Conservation (phyloP, 495 filamentous ascomycete species). For the Aspergillus affinis region DNA sequence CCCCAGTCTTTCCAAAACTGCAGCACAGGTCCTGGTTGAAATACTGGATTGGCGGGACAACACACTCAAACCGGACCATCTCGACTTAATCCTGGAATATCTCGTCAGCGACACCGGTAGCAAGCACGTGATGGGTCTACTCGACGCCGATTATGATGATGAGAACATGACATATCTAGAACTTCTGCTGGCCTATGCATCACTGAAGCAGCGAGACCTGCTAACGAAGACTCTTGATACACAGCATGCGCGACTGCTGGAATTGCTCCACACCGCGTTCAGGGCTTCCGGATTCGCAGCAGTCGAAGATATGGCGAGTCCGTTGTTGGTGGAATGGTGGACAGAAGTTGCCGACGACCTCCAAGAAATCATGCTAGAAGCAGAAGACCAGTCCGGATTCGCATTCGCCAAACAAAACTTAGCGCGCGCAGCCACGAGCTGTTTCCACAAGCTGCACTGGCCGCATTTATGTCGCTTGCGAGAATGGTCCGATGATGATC, state of each 20-base stretch:
- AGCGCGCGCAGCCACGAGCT: slow-evolving; percentile 36
- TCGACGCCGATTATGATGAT: slow-evolving; percentile 60
- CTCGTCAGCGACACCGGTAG: slow-evolving; percentile 37
- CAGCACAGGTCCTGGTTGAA: slow-evolving; percentile 36
- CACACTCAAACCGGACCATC: slow-evolving; percentile 22
- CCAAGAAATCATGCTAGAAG: slow-evolving; percentile 30
- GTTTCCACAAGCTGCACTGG: slow-evolving; percentile 43
- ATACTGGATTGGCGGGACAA: slow-evolving; percentile 27
- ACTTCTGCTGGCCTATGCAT: slow-evolving; percentile 66
- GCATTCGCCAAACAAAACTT: slow-evolving; percentile 35
- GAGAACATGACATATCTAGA: slow-evolving; percentile 68
- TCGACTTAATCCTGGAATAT: slow-evolving; percentile 29
- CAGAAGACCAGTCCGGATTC: slow-evolving; percentile 24
- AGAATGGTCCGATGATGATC: slow-evolving; percentile 71
- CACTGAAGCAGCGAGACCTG: slow-evolving; percentile 31
- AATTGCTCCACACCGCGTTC: slow-evolving; percentile 60
- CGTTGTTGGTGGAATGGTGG: slow-evolving; percentile 83
- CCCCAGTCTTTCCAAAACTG: slow-evolving; percentile 27
- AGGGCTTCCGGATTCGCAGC: slow-evolving; percentile 70
- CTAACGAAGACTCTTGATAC: slow-evolving; percentile 30
- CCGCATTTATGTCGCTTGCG: slow-evolving; percentile 29
- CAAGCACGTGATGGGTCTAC: slow-evolving; percentile 42
- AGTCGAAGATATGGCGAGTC: slow-evolving; percentile 74
- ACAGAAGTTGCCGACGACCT: slow-evolving; percentile 49
- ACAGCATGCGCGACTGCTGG: slow-evolving; percentile 41